Evolutionary conservation across 148 eudicot genomes (phyloP), one percentile per base, ranked within the genome.

Genomic region (Talinum fruticosum): DNA sequence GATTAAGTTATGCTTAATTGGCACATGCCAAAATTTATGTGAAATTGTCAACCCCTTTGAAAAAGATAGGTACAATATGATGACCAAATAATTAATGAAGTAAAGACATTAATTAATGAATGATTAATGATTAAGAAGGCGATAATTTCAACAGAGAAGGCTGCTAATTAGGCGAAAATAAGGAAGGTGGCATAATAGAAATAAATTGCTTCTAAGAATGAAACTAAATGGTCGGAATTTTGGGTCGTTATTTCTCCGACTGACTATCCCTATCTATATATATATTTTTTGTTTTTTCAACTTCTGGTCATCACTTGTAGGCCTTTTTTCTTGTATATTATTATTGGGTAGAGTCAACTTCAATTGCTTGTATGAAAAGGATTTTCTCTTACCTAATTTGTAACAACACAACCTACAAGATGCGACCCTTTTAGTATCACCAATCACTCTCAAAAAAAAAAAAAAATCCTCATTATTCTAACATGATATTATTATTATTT

Each of bases 391-490:
- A 81, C 84, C 84, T 81, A 81, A 81, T 72, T 77, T 77, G 32
- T 72, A 81, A 77, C 84, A 21, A 81, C 80, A 76, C 77, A 77
- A 81, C 84, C 80, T 77, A 81, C 79, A 77, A 72, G 10, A 77
- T 23, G 66, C 29, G 77, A 77, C 80, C 80, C 71, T 59, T 62
- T 10, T 72, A 41, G 26, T n/a, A 67, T 53, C 34, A 72, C 68
- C 29, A 37, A 47, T 37, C n/a, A 59, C 72, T 62, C 38, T 64
- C n/a, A n/a, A n/a, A n/a, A n/a, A n/a, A n/a, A n/a, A n/a, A n/a
- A n/a, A n/a, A n/a, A n/a, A n/a, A n/a, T n/a, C n/a, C n/a, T n/a
- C n/a, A n/a, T n/a, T n/a, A n/a, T n/a, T n/a, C n/a, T n/a, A n/a
- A n/a, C n/a, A n/a, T n/a, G n/a, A n/a, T n/a, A n/a, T n/a, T n/a